These are phyloP conservation scores for Ploettnerulaceae sp. DNA, from an alignment of 2,329 filamentous ascomycete genomes.

Conservation along the genomic window DNA sequence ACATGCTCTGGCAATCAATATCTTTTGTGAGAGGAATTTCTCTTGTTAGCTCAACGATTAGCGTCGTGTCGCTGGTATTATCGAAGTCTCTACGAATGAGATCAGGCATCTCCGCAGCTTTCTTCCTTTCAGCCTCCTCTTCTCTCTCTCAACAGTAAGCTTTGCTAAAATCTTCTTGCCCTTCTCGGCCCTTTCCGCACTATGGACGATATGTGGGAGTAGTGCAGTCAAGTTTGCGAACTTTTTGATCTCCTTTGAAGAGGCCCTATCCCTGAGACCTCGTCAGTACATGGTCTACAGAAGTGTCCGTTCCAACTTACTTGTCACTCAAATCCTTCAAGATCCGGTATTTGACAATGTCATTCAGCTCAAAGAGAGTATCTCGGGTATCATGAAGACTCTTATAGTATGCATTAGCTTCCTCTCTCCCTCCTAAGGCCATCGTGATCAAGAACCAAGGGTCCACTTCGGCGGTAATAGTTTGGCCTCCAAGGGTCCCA, in stretches of 20 bases:
- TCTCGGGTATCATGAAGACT: conserved; percentile 15
- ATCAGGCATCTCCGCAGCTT: background rate
- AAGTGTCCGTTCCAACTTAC: background rate
- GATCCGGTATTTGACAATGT: conserved; percentile 18
- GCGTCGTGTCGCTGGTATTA: conserved; percentile 12
- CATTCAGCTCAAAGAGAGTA: conserved; percentile 13
- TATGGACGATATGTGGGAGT: conserved; percentile 16
- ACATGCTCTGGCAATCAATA: conserved; percentile 6
- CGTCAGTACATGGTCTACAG: background rate
- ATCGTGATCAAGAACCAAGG: conserved; percentile 20
- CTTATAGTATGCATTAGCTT: conserved; percentile 15
- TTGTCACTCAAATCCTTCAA: conserved; percentile 15
- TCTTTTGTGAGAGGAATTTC: conserved; percentile 6
- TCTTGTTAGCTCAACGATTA: conserved; percentile 6
- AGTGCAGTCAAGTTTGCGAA: conserved; percentile 8
- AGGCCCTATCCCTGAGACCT: conserved; percentile 7
- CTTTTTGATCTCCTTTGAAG: conserved; percentile 8
- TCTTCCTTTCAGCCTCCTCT: background rate
- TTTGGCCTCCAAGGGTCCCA: conserved; percentile 9
- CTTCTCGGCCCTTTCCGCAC: conserved; percentile 8
- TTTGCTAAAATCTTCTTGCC: conserved; percentile 3
- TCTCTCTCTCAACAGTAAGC: background rate
- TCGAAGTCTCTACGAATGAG: conserved; percentile 5
- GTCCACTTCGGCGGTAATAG: conserved; percentile 13
- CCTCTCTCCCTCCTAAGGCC: conserved; percentile 10